Base-by-base conservation (phyloP, 306 rosid genomes). In the Quercus gilva region DNA sequence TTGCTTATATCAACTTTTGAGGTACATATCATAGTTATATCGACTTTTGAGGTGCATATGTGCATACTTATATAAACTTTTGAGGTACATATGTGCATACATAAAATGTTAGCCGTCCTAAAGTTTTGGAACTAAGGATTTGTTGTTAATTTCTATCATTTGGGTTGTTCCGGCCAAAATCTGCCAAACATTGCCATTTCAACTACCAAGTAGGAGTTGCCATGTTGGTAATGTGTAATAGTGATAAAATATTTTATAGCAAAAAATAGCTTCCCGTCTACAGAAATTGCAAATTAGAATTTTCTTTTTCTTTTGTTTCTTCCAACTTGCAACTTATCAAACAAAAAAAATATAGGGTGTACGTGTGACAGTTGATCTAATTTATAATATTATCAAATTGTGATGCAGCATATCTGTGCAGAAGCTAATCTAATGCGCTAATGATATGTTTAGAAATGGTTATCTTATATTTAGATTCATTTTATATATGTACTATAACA, bases 1-100 rank as follows among this genome's bases (percentile, higher is more conserved):
- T 69, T 60, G 80, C 69, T 35, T 43, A 43, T 19, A 52, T 74
- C 55, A 12, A 41, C 71, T 55, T 65, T 65, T 11, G 63, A 76
- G 79, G 79, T 84, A 49, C 52, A 41, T 41, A 41, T 41, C 3
- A 41, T 41, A 41, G 45, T 35, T 43, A 55, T 19, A 52, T 74
- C 31, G 8, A 28, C 71, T 55, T 65, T 65, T 15, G 49, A 76
- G 79, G 76, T 84, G 35, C 52, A 13, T 49, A 49, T 3, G 17
- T 49, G 17, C 17, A 3, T 49, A 49, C 17, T 49, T 49, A 10
- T 12, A 49, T 41, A 8, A 41, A 41, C 12, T 41, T 41, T 41
- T 41, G 45, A 41, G 45, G 45, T 41, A 41, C 45, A 3, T 49
- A 49, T 12, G 17, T 12, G 12, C 17, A 49, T 49, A 12, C 5